phyloP scores from a whole-genome alignment of 225 moss, liverwort and hornwort species.

The Bryoerythrophyllum caledonicum region DNA sequence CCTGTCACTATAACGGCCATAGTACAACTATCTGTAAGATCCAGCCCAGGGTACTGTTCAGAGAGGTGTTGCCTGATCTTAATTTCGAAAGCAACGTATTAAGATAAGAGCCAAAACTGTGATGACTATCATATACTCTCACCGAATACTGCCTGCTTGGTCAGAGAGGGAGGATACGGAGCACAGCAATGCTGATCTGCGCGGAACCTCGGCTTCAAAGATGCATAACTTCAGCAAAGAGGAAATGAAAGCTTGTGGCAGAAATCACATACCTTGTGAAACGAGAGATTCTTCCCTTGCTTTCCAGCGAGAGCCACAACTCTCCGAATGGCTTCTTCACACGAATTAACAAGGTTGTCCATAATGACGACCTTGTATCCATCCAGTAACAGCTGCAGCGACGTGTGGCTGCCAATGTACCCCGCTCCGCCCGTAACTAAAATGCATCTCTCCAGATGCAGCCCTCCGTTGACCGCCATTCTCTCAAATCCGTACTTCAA shows the following conservation, averaged over 20 bases:
- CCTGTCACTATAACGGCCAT: background rate
- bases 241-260: background rate
- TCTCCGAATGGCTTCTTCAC: constrained; percentile 70
- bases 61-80: background rate
- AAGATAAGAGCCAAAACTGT: background rate
- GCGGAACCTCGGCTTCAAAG: background rate
- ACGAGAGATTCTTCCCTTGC: constrained; percentile 53
- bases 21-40: background rate
- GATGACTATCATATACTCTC: background rate
- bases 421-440: constrained; percentile 83
- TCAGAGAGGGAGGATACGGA: background rate
- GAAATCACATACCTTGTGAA: constrained; percentile 38
- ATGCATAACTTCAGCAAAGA: background rate
- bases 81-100: background rate
- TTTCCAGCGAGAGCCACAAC: constrained; percentile 71
- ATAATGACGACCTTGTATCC: constrained; percentile 70
- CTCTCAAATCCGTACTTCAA: constrained; percentile 14
- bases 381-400: constrained; percentile 78
- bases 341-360: constrained; percentile 76
- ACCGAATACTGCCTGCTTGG: background rate
- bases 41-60: background rate
- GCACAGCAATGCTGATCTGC: constrained; percentile 6
- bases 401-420: constrained; percentile 79
- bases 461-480: constrained; percentile 42
- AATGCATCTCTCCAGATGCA: constrained; percentile 44